Conservation (phyloP, 2,329 filamentous ascomycete species). For the Arthroderma uncinatum region DNA sequence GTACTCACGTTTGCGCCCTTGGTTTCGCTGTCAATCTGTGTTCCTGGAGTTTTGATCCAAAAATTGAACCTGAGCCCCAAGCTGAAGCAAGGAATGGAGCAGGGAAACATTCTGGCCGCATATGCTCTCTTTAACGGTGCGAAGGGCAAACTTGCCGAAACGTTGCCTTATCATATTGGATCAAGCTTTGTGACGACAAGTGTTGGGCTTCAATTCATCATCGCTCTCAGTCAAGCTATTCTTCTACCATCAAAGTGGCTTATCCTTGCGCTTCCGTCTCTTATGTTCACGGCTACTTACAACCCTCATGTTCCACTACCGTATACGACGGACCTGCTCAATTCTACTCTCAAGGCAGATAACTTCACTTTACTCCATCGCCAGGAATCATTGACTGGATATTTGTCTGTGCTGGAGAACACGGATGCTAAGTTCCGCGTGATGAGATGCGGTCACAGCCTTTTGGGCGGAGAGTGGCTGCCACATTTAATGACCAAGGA, state of each 20-base stretch:
- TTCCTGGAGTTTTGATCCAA: constrained; percentile 55
- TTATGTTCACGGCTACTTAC: constrained; percentile 51
- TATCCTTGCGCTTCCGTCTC: constrained; percentile 56
- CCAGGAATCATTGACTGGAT: constrained; percentile 77
- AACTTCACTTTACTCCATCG: constrained; percentile 70
- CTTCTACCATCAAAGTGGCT: constrained; percentile 59
- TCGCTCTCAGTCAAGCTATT: constrained; percentile 54
- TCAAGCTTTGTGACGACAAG: constrained; percentile 55
- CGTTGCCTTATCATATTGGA: constrained; percentile 41
- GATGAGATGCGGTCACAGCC: constrained; percentile 85
- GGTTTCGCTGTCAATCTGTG: constrained; percentile 51
- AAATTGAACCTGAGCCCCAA: constrained; percentile 43
- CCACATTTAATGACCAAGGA: constrained; percentile 39
- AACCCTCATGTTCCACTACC: constrained; percentile 64
- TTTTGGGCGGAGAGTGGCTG: constrained; percentile 87
- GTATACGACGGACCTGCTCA: constrained; percentile 50
- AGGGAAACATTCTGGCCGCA: constrained; percentile 53
- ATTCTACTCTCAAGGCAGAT: constrained; percentile 51
- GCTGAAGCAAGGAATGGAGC: constrained; percentile 49
- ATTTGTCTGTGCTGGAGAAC: constrained; percentile 81
- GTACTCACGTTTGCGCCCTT: constrained; percentile 60
- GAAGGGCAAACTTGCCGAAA: constrained; percentile 31
- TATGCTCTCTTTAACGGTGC: constrained; percentile 51
- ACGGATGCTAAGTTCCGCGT: constrained; percentile 59
- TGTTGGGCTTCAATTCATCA: constrained; percentile 57